Conservation (phyloP, 208 protist genomes). For the Tritrichomonas musculus region DNA sequence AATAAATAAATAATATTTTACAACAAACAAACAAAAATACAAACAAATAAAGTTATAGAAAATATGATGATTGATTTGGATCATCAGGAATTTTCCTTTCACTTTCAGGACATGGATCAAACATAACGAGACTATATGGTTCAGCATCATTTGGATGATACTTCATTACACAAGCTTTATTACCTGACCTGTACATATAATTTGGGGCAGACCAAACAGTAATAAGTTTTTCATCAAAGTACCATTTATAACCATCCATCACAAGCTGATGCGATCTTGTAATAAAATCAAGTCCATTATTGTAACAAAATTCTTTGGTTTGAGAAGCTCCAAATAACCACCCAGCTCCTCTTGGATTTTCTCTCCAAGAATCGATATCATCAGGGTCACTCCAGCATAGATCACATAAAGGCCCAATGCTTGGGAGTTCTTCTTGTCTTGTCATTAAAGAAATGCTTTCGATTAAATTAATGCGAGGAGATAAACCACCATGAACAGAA, state of each 20-base stretch:
- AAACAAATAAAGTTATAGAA: neutral
- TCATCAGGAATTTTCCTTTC: neutral
- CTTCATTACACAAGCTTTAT: constrained; percentile 55
- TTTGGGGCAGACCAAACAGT: constrained; percentile 40
- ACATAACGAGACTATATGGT: neutral
- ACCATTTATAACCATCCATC: constrained; percentile 63
- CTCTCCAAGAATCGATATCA: constrained; percentile 65
- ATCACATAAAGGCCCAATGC: neutral
- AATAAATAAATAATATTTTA: neutral
- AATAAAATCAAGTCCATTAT: constrained; percentile 82
- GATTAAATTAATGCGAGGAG: neutral
- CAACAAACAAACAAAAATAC: neutral
- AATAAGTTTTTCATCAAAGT: constrained; percentile 44
- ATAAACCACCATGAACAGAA: too few species aligned
- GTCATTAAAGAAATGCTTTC: neutral
- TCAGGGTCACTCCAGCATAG: constrained; percentile 35
- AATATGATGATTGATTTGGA: neutral
- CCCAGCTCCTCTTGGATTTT: constrained; percentile 90
- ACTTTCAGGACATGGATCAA: neutral
- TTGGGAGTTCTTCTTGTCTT: neutral
- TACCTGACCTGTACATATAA: constrained; percentile 56
- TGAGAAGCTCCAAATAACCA: constrained; percentile 97
- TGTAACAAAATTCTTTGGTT: constrained; percentile 74
- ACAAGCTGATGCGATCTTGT: too few species aligned
- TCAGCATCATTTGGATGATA: constrained; percentile 74